Conservation (phyloP, 805 yeast species). For the Ogataea zsoltii region DNA sequence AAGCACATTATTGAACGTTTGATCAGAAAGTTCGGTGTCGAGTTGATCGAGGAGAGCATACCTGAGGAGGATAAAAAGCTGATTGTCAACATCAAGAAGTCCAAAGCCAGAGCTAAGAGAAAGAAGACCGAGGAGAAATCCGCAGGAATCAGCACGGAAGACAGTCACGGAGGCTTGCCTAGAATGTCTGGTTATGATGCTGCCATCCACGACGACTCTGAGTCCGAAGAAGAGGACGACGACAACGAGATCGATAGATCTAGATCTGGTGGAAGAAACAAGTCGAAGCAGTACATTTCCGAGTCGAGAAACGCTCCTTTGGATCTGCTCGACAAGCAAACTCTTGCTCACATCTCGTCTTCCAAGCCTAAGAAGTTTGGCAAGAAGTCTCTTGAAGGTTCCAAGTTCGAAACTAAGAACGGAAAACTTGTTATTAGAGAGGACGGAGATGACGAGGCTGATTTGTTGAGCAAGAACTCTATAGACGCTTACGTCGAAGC, state of each 20-base stretch:
- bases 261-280: slow-evolving; percentile 18
- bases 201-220: slow-evolving; percentile 79
- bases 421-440: slow-evolving; percentile 74
- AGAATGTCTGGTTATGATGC: slow-evolving; percentile 85
- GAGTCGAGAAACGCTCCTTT: slow-evolving; percentile 76
- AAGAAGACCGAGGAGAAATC: slow-evolving; percentile 47
- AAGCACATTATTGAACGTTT: slow-evolving; percentile 91
- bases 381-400: slow-evolving; percentile 41
- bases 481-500: slow-evolving; percentile 94
- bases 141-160: slow-evolving; percentile 20
- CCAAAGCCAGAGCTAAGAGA: slow-evolving; percentile 81
- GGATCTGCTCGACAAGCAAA: slow-evolving; percentile 81
- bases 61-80: slow-evolving; percentile 90
- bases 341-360: slow-evolving; percentile 86
- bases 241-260: slow-evolving; percentile 32
- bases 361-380: slow-evolving; percentile 69
- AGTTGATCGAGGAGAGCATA: slow-evolving; percentile 74
- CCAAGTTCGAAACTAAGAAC: slow-evolving; percentile 51
- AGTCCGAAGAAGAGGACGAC: slow-evolving; percentile 55
- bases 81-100: slow-evolving; percentile 80
- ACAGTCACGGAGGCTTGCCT: slow-evolving; percentile 38
- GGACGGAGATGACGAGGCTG: slow-evolving; percentile 50
- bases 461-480: slow-evolving; percentile 50
- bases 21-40: slow-evolving; percentile 88
- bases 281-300: slow-evolving; percentile 65